phyloP scores from a whole-genome alignment of 768 basidiomycete genomes.

The Paxillus rubicundulus region DNA sequence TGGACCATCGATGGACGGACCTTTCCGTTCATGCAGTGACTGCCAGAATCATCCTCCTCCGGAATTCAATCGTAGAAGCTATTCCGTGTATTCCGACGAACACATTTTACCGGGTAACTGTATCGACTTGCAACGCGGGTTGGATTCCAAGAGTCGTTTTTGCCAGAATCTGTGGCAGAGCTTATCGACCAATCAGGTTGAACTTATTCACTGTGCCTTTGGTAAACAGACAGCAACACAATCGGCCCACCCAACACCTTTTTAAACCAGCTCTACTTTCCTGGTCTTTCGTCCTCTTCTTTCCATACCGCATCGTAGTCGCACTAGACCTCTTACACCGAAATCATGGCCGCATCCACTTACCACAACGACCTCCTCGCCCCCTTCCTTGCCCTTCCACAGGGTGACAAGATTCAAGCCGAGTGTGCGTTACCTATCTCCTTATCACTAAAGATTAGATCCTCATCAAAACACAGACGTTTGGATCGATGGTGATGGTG shows the following conservation, averaged over 20 bases:
- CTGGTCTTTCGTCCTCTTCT: not conserved
- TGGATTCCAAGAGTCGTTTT: too few species aligned
- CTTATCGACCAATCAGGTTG: constrained; percentile 34
- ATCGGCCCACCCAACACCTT: constrained; percentile 9
- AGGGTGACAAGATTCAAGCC: constrained; percentile 92
- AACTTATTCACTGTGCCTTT: not conserved
- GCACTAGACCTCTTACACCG: constrained; percentile 8
- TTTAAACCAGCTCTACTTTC: constrained; percentile 19
- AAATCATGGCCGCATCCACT: constrained; percentile 33
- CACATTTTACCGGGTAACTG: too few species aligned
- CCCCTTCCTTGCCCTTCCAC: constrained; percentile 84
- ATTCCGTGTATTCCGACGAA: too few species aligned
- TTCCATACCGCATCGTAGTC: not conserved
- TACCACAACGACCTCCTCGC: constrained; percentile 86
- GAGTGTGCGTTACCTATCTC: constrained; percentile 60
- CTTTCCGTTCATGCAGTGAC: too few species aligned
- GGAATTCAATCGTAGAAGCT: too few species aligned
- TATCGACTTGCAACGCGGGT: too few species aligned
- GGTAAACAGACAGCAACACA: constrained; percentile 28
- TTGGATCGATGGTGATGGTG: constrained; percentile 96
- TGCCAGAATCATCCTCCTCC: too few species aligned
- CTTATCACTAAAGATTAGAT: constrained; percentile 10
- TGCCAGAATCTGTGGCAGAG: too few species aligned
- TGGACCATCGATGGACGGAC: too few species aligned
- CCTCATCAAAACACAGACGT: constrained; percentile 60